phyloP scores from a whole-genome alignment of 2,329 filamentous ascomycete species.

The Pochonia chlamydosporia region DNA sequence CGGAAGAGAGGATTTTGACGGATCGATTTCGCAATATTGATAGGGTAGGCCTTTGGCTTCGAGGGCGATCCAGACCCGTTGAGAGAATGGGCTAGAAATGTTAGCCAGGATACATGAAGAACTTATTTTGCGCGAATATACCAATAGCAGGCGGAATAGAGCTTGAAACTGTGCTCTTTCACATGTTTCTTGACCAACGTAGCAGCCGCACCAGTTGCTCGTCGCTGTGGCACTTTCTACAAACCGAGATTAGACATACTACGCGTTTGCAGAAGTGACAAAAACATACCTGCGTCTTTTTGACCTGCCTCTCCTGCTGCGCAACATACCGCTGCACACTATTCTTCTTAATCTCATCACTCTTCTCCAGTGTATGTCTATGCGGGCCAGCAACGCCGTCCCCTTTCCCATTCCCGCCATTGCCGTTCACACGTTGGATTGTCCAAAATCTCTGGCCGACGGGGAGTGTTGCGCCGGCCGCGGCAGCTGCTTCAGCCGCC shows the following conservation, averaged over 20 bases:
- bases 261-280: background rate
- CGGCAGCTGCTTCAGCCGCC: slow-evolving; percentile 12
- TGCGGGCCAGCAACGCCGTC: slow-evolving; percentile 68
- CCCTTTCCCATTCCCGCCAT: slow-evolving; percentile 65
- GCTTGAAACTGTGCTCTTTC: slow-evolving; percentile 65
- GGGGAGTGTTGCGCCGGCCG: slow-evolving; percentile 16
- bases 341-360: slow-evolving; percentile 76
- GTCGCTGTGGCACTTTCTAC: slow-evolving; percentile 66
- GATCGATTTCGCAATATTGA: slow-evolving; percentile 82
- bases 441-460: slow-evolving; percentile 60
- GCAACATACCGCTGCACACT: slow-evolving; percentile 63
- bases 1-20: slow-evolving; percentile 61
- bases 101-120: background rate
- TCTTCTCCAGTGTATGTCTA: slow-evolving; percentile 66
- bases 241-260: background rate
- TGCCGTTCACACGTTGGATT: slow-evolving; percentile 72
- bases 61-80: slow-evolving; percentile 83
- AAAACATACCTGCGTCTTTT: slow-evolving; percentile 35
- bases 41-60: slow-evolving; percentile 74
- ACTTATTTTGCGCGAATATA: slow-evolving; percentile 31
- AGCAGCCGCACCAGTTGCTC: slow-evolving; percentile 65
- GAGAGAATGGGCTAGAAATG: slow-evolving; percentile 65
- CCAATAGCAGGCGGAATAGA: slow-evolving; percentile 84
- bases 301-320: slow-evolving; percentile 60
- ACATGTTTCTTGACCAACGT: slow-evolving; percentile 64